A percentile compares a stretch with the other conserved stretches of the same genome.
Evolutionary conservation across 257 asterid genomes (phyloP).

Genomic region (Nicotiana attenuata): DNA sequence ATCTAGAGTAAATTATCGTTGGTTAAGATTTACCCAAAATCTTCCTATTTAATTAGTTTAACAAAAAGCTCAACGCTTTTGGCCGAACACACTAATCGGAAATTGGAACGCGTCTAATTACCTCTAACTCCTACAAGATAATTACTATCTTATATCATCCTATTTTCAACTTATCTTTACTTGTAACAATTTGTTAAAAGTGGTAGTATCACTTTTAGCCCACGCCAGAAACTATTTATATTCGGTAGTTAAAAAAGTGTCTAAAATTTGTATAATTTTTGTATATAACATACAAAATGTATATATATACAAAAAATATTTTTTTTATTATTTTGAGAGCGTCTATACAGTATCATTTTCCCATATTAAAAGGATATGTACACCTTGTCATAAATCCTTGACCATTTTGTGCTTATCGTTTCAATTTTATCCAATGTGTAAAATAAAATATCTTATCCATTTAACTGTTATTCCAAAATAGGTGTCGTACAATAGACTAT

Average conservation of each 20-base stretch:
- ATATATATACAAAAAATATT: too few relatives aligned
- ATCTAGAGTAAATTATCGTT: too few relatives aligned
- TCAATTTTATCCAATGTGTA: not conserved
- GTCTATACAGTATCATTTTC: too few relatives aligned
- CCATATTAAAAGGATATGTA: not conserved
- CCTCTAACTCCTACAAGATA: not conserved
- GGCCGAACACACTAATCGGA: not conserved
- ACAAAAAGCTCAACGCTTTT: too few relatives aligned
- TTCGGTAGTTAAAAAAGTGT: too few relatives aligned
- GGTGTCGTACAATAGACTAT: not conserved
- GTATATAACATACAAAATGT: too few relatives aligned
- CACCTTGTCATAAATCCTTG: not conserved
- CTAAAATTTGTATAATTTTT: too few relatives aligned
- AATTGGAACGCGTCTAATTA: not conserved
- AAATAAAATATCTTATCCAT: not conserved
- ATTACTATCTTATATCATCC: not conserved
- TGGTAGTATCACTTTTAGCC: too few relatives aligned
- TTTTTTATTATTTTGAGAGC: too few relatives aligned
- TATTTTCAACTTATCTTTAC: not conserved
- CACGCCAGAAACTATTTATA: too few relatives aligned
- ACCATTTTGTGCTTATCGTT: not conserved
- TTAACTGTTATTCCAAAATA: not conserved
- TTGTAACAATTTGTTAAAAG: not conserved
- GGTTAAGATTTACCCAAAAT: too few relatives aligned
- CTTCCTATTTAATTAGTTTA: too few relatives aligned